A percentile compares a stretch with the other conserved stretches of the same genome.
phyloP scores from a whole-genome alignment of 352 stramenopile genomes.

The Phytophthora podocarpi region DNA sequence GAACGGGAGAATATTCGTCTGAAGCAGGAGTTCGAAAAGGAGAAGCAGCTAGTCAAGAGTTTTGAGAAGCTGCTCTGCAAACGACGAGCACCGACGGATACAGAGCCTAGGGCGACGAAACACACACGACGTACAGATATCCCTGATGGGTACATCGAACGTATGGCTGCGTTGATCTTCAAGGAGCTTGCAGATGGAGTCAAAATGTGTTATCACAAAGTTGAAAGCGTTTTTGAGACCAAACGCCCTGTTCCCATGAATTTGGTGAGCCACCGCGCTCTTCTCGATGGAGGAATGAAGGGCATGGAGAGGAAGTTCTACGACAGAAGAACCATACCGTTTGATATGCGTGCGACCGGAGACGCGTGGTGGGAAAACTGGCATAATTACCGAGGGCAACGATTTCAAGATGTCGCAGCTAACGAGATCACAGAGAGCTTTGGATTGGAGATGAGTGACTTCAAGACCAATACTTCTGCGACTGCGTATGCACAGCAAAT shows the following conservation, averaged over 20 bases:
- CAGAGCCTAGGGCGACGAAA: conserved; percentile 8
- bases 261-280: conserved; percentile 6
- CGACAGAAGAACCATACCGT: conserved; percentile 37
- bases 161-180: conserved; percentile 31
- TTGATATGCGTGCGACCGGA: conserved; percentile 32
- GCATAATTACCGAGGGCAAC: conserved; percentile 31
- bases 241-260: conserved; percentile 12
- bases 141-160: conserved; percentile 16
- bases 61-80: conserved; percentile 35
- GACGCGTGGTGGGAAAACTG: conserved; percentile 44
- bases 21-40: conserved; percentile 32
- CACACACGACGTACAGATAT: conserved; percentile 23
- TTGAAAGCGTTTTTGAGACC: conserved; percentile 34
- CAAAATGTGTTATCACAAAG: conserved; percentile 35
- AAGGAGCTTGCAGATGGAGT: conserved; percentile 37
- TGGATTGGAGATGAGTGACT: conserved; percentile 52
- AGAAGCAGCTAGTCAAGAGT: conserved; percentile 32
- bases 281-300: conserved; percentile 28
- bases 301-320: conserved; percentile 45
- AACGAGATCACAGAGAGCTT: conserved; percentile 61
- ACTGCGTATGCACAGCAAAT: conserved; percentile 58
- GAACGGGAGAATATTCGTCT: conserved; percentile 37
- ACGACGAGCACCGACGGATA: not conserved
- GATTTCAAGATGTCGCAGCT: conserved; percentile 32
- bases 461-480: conserved; percentile 49